These are phyloP conservation scores for Fusarium marasasianum DNA, from an alignment of 2,329 filamentous ascomycete species.

Conservation along the genomic window DNA sequence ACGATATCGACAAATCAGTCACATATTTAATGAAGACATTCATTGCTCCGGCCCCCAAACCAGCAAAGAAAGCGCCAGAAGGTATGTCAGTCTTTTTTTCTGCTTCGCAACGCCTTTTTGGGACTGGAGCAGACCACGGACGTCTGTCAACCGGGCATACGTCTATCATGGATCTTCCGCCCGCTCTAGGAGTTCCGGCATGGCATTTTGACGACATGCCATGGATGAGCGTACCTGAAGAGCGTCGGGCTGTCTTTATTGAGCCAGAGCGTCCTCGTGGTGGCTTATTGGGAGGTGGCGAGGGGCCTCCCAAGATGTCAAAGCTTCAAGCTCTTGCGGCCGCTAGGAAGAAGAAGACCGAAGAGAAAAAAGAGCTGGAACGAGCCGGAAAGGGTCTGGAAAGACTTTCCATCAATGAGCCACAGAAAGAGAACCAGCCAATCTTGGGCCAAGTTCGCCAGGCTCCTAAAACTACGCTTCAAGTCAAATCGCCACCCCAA, in stretches of 20 bases:
- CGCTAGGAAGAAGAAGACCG: constrained; percentile 83
- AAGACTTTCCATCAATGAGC: constrained; percentile 46
- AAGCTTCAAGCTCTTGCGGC: constrained; percentile 92
- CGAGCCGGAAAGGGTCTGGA: constrained; percentile 44
- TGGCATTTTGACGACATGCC: constrained; percentile 84
- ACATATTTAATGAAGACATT: constrained; percentile 78
- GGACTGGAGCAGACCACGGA: constrained; percentile 47
- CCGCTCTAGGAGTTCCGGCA: constrained; percentile 46
- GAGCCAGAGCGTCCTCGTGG: constrained; percentile 64
- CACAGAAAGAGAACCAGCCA: constrained; percentile 43
- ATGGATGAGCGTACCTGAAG: constrained; percentile 78
- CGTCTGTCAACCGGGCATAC: constrained; percentile 18
- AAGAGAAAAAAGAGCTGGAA: constrained; percentile 61
- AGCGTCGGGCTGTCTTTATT: constrained; percentile 73
- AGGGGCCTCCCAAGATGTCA: constrained; percentile 75
- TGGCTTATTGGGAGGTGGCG: constrained; percentile 81
- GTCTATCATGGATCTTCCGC: constrained; percentile 28
- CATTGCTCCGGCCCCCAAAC: constrained; percentile 57
- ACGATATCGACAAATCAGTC: constrained; percentile 87
- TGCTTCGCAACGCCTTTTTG: constrained; percentile 40
- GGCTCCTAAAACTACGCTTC: not conserved
- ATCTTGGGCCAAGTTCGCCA: constrained; percentile 38
- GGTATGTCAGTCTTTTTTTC: constrained; percentile 54
- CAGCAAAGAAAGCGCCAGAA: constrained; percentile 54
- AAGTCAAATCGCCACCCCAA: not conserved